A percentile compares a stretch with the other conserved stretches of the same genome.
Conservation (phyloP, 1,284 basidiomycete species). For the Trametes pubescens region DNA sequence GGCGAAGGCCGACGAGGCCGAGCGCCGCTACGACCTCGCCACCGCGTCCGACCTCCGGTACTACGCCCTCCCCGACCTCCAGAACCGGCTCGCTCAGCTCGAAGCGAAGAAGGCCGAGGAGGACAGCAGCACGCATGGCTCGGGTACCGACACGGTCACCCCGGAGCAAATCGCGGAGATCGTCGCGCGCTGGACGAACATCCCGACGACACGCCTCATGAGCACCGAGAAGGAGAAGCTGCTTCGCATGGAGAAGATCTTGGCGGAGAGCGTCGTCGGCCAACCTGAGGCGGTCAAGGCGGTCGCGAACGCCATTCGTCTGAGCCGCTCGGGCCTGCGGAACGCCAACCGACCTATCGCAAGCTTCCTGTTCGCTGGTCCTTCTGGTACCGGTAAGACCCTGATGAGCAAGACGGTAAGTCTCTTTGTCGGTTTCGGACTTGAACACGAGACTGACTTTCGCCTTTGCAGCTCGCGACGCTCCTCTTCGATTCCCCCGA, state of each 20-base stretch:
- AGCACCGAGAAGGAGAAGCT: constrained; percentile 94
- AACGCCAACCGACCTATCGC: constrained; percentile 89
- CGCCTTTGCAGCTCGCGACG: constrained; percentile 70
- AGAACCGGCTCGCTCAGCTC: constrained; percentile 75
- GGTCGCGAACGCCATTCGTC: constrained; percentile 90
- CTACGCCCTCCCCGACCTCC: constrained; percentile 94
- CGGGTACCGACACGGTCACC: constrained; percentile 82
- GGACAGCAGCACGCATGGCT: constrained; percentile 56
- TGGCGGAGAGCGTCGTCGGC: constrained; percentile 80
- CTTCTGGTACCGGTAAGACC: constrained; percentile 92
- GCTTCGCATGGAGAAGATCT: constrained; percentile 77
- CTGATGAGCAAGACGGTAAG: constrained; percentile 90
- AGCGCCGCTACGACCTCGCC: constrained; percentile 85
- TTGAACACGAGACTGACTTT: constrained; percentile 30
- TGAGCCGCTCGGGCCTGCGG: constrained; percentile 90
- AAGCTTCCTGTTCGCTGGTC: constrained; percentile 92
- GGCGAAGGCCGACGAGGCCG: constrained; percentile 94
- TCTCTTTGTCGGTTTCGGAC: constrained; percentile 19
- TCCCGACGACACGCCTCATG: constrained; percentile 89
- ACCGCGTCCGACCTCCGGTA: constrained; percentile 93
- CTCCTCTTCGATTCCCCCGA: constrained; percentile 91
- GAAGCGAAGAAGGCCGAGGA: constrained; percentile 81
- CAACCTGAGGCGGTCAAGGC: constrained; percentile 90
- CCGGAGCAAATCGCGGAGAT: constrained; percentile 94
- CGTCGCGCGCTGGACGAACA: constrained; percentile 88